phyloP scores from a whole-genome alignment of 441 rosid species.

The Syzygium syzygioides region DNA sequence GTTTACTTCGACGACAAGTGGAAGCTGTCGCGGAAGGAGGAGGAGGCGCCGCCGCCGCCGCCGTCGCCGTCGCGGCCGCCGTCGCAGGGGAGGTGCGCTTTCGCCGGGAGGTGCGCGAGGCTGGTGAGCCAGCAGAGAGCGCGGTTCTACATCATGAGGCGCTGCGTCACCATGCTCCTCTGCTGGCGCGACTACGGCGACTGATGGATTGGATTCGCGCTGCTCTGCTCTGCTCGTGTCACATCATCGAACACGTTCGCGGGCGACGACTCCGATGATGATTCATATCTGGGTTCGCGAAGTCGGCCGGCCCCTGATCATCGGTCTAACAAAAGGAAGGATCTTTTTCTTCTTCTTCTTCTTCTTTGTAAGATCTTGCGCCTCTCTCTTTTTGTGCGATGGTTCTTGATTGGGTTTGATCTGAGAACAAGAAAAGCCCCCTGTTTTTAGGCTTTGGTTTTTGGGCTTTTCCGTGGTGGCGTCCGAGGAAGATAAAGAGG shows the following conservation, averaged over 20 bases:
- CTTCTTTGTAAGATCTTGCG: background rate
- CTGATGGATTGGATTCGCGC: background rate
- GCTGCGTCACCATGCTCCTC: constrained; percentile 13
- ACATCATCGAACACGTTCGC: background rate
- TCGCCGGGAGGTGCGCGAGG: constrained; percentile 7
- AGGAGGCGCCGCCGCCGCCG: background rate
- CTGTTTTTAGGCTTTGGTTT: background rate
- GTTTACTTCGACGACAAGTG: constrained; percentile 3
- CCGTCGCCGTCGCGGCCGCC: background rate
- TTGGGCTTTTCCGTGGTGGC: background rate
- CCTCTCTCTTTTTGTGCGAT: background rate
- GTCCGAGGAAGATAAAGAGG: background rate
- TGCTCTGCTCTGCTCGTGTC: background rate
- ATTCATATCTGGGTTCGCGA: background rate
- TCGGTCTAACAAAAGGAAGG: background rate
- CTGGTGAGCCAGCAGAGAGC: constrained; percentile 9
- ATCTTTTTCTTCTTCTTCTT: background rate
- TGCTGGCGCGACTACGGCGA: constrained; percentile 14
- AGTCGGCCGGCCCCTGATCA: background rate
- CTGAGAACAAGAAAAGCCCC: background rate
- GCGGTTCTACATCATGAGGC: constrained; percentile 12
- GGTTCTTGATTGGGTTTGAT: background rate
- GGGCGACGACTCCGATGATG: background rate
- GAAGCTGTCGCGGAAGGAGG: background rate
- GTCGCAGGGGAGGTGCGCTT: constrained; percentile 2